Evolutionary conservation across 768 basidiomycete species (phyloP), one percentile per base, ranked within the genome.

Genomic region (Panaeolus papilionaceus): DNA sequence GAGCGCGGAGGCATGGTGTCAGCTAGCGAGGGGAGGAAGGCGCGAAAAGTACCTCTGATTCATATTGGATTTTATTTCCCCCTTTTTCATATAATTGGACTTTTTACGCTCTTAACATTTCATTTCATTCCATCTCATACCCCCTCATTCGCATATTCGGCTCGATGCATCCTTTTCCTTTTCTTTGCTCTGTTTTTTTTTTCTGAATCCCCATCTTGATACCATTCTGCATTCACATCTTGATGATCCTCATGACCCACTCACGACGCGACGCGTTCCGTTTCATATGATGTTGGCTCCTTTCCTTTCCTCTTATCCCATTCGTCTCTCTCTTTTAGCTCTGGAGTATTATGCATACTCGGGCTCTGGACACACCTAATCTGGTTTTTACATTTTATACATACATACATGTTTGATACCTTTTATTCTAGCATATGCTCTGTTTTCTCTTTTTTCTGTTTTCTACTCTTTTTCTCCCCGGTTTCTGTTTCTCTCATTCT

Each of bases 1-100:
- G 69, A 68, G 75, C 23, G 65, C 63, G 69, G 73, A 58, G 2
- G 28, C 28, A 33, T 2, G 2, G 28, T 2, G 28, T 33, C 28
- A 33, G 28, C 28, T 4, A 33, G 28, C 28, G 28, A 33, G 28
- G 28, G 28, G 28, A 33, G 28, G 67, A 67, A 74, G 40, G 71
- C 73, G 38, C 72, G 70, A 45, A 38, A 38, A 63, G 38, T 40
- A 38, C 20, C 28, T 33, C 28, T 33, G 28, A 33, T 33, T 33
- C 28, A 33, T 33, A 33, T 33, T 33, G 28, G 28, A 33, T 33
- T 33, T 33, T 33, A 33, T 33, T 33, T 33, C 28, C 28, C 28
- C 28, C n/a, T 33, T 33, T 33, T 33, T 33, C 28, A 33, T 33
- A 33, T 33, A 33, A 33, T 33, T 33, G 33, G 33, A 33, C 33